Conservation (phyloP, 306 rosid genomes). For the Vigna mungo region DNA sequence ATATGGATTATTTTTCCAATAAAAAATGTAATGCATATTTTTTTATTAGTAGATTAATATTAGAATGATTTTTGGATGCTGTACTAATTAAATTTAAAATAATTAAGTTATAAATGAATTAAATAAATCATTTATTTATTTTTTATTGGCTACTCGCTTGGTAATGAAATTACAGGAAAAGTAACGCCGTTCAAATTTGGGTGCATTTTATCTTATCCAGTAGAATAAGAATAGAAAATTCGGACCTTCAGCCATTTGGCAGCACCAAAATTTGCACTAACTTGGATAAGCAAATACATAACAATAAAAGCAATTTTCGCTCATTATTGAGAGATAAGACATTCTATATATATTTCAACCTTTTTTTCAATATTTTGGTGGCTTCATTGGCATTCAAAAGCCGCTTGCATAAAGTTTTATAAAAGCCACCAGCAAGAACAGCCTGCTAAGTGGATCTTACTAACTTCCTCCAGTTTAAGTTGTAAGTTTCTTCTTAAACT, state of each 20-base stretch:
- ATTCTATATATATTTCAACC: conserved; percentile 35
- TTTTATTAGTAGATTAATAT: too few relatives aligned
- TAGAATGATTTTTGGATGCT: too few relatives aligned
- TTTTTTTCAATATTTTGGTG: conserved; percentile 41
- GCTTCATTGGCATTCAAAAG: conserved; percentile 44
- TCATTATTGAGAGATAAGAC: conserved; percentile 30
- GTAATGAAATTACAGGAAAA: not conserved
- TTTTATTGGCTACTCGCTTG: not conserved
- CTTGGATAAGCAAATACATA: not conserved
- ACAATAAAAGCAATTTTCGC: conserved; percentile 21
- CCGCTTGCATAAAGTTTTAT: conserved; percentile 34
- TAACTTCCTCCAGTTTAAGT: not conserved
- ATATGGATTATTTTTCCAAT: too few relatives aligned
- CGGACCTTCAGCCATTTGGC: not conserved
- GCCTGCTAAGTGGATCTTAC: too few relatives aligned
- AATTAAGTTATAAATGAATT: too few relatives aligned
- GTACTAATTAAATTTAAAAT: too few relatives aligned
- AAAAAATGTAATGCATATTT: too few relatives aligned
- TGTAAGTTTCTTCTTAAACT: conserved; percentile 51
- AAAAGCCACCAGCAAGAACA: conserved; percentile 26
- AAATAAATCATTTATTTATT: too few relatives aligned
- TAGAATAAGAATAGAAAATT: not conserved
- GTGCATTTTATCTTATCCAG: not conserved
- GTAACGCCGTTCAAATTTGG: not conserved
- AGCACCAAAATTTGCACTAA: conserved; percentile 7